These are phyloP conservation scores for Ceratobasidium sp. DNA, from an alignment of 1,284 basidiomycete genomes.

Conservation along the genomic window DNA sequence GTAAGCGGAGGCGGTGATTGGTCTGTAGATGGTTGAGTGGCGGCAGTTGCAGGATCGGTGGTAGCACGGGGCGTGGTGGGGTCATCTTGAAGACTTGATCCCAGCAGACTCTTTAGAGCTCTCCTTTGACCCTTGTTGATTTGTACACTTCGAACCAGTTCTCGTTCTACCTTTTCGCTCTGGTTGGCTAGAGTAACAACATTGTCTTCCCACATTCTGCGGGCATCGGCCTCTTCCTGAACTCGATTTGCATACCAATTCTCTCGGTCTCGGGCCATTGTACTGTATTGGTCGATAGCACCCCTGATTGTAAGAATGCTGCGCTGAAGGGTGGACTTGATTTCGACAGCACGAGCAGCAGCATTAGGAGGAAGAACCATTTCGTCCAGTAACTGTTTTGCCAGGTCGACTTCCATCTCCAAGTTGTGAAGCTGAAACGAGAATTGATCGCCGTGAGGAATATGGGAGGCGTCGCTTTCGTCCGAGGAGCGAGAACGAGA, in stretches of 20 bases:
- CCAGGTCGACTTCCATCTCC: constrained; percentile 81
- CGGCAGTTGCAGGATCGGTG: neutral
- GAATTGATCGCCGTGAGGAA: constrained; percentile 71
- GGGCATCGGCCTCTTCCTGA: constrained; percentile 73
- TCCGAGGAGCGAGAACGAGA: constrained; percentile 7
- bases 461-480: constrained; percentile 49
- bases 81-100: constrained; percentile 5
- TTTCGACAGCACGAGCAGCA: constrained; percentile 51
- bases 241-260: constrained; percentile 74
- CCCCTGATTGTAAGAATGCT: constrained; percentile 65
- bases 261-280: constrained; percentile 83
- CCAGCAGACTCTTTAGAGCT: constrained; percentile 36
- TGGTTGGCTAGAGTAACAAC: constrained; percentile 85
- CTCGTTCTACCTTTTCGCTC: constrained; percentile 84
- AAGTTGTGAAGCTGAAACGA: constrained; percentile 79
- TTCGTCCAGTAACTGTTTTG: constrained; percentile 68
- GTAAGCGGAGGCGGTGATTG: constrained; percentile 44
- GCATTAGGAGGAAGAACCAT: constrained; percentile 52
- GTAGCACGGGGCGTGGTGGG: constrained; percentile 36
- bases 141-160: constrained; percentile 67
- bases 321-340: constrained; percentile 67
- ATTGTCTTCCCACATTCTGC: constrained; percentile 92
- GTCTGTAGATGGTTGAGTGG: constrained; percentile 26
- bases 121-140: constrained; percentile 47
- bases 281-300: constrained; percentile 72